Evolutionary conservation across 1,284 basidiomycete species (phyloP).

Genomic region (Marasmius tenuissimus): DNA sequence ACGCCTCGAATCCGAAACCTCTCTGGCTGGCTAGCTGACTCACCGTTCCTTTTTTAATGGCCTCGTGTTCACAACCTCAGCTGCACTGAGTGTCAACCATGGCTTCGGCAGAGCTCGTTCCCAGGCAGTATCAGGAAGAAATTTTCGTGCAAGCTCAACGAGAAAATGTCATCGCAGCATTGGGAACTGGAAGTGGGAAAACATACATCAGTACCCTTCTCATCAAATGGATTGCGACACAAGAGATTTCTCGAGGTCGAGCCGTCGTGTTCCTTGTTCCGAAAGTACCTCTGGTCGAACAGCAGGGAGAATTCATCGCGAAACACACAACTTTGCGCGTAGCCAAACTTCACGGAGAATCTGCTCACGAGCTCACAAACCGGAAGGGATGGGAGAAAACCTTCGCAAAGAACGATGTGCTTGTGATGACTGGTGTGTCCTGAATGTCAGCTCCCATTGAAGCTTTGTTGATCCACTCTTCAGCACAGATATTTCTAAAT

Average conservation of each 20-base stretch:
- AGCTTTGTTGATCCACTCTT: not conserved
- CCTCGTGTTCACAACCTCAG: not conserved
- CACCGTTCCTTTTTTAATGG: not conserved
- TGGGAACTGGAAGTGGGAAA: constrained; percentile 81
- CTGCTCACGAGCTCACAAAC: constrained; percentile 67
- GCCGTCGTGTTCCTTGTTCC: constrained; percentile 77
- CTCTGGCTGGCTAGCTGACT: not conserved
- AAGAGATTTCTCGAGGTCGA: constrained; percentile 46
- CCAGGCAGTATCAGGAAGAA: constrained; percentile 70
- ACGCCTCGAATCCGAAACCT: too few species aligned
- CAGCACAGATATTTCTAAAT: constrained; percentile 81
- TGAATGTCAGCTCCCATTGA: not conserved
- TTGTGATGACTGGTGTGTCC: constrained; percentile 76
- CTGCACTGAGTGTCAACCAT: not conserved
- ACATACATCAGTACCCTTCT: constrained; percentile 80
- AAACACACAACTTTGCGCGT: constrained; percentile 66
- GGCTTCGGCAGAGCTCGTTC: constrained; percentile 27
- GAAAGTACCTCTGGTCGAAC: constrained; percentile 78
- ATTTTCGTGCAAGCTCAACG: constrained; percentile 71
- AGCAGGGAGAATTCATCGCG: constrained; percentile 73
- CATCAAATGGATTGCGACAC: constrained; percentile 69
- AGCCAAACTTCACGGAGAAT: constrained; percentile 62
- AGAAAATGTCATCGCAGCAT: constrained; percentile 74
- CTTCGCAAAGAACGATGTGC: constrained; percentile 65
- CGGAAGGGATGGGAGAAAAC: constrained; percentile 62